Conservation (phyloP, 495 filamentous ascomycete species). For the Aspergillus panamensis region DNA sequence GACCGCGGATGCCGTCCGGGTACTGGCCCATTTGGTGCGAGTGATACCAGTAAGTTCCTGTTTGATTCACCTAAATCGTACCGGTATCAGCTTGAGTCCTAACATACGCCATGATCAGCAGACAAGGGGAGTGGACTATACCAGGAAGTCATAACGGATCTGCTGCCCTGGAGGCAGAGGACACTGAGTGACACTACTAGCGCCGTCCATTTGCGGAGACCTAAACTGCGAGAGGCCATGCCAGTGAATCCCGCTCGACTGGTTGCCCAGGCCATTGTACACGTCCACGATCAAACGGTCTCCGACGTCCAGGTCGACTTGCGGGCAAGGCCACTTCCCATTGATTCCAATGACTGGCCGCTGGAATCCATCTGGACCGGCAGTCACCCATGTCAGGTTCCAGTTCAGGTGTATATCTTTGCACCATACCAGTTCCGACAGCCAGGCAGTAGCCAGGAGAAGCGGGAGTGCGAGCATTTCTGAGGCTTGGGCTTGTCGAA, state of each 20-base stretch:
- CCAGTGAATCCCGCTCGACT: conserved; percentile 68
- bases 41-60: conserved; percentile 86
- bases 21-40: conserved; percentile 71
- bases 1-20: conserved; percentile 72
- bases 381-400: conserved; percentile 75
- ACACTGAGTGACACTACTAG: conserved; percentile 61
- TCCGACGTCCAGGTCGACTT: conserved; percentile 64
- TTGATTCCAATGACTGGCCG: conserved; percentile 81
- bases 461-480: not conserved
- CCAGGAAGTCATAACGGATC: conserved; percentile 70
- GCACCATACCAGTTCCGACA: not conserved
- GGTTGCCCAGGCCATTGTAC: conserved; percentile 69
- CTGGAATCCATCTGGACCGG: conserved; percentile 72
- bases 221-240: conserved; percentile 63
- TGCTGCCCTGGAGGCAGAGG: conserved; percentile 57
- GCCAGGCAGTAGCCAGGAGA: not conserved
- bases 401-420: conserved; percentile 53
- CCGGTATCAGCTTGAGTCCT: not conserved
- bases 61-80: conserved; percentile 54
- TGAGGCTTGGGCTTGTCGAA: not conserved
- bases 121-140: conserved; percentile 35
- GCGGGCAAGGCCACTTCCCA: conserved; percentile 70
- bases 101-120: conserved; percentile 17
- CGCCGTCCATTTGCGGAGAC: conserved; percentile 61
- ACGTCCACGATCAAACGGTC: conserved; percentile 72